Base-by-base conservation (phyloP, 164 flowering plant genomes). In the Piper betle region DNA sequence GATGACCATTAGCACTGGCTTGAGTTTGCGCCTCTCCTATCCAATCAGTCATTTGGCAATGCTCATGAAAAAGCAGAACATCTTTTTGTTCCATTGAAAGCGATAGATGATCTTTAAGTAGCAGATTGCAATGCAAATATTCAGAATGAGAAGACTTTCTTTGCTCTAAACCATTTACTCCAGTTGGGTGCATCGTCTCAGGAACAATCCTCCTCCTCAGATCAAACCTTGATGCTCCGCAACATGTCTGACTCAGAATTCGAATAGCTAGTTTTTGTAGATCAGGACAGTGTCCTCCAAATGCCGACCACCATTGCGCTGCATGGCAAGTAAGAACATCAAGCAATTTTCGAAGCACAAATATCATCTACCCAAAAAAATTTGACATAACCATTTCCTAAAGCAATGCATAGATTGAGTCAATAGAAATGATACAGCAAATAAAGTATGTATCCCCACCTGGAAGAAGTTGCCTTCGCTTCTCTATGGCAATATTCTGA, bases 231-330 rank as follows among this genome's bases (percentile, higher is more conserved):
- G 73, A 66, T 37, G 75, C 82, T 48, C 83, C 84, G 40, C 65
- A 71, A 63, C 91, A 85, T 3, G 81, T 79, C 68, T 82, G 91
- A 64, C 78, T 75, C 1, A 84, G 66, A 43, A 87, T 74, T 48
- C 82, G 68, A 42, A 75, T 65, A 18, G 88, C 88, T 38, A 83
- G 62, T 63, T 55, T 71, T 71, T 84, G 88, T 64, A 87, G 40
- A 52, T 87, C 83, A 17, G 86, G 88, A 64, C 71, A 75, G 37
- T 78, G 68, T 4, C 62, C 76, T 52, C 83, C 88, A 63, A 74
- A 80, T n/a, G 39, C 60, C 6, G 75, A 73, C 95, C 91, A 87
- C 95, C 90, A 87, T 5, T 13, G 18, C 13, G 69, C 90, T 87
- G 81, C 76, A 79, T 16, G 63, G 18, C 53, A 64, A 33, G 54